Percentiles rank a stretch among this genome's conserved stretches.
These are phyloP conservation scores for Beauveria sp. DNA, from an alignment of 2,329 filamentous ascomycete species.

Conservation along the genomic window DNA sequence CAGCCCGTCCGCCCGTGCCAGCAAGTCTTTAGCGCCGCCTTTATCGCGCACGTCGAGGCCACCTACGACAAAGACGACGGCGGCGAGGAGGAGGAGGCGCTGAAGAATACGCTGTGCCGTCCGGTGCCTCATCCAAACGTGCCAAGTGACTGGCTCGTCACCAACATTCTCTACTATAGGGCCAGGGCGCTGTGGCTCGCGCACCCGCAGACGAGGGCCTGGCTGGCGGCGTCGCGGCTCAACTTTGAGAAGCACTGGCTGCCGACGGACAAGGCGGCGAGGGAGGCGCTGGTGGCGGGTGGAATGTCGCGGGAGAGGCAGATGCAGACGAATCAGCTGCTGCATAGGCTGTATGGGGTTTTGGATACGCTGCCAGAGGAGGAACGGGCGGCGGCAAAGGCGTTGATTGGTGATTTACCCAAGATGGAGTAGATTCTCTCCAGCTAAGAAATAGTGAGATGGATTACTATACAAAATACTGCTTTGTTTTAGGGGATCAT, in stretches of 20 bases:
- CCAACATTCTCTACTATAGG: not conserved
- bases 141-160: not conserved
- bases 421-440: not conserved
- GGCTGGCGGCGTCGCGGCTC: not conserved
- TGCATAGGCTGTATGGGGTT: not conserved
- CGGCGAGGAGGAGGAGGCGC: not conserved
- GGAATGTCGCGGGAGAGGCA: not conserved
- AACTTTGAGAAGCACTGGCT: not conserved
- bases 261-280: not conserved
- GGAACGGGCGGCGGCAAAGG: not conserved
- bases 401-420: not conserved
- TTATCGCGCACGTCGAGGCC: conserved; percentile 7
- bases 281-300: not conserved
- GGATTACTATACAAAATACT: too few relatives aligned
- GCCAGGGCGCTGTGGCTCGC: not conserved
- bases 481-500: too few relatives aligned
- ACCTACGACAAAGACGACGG: not conserved
- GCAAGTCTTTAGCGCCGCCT: conserved; percentile 4
- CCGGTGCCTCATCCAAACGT: not conserved
- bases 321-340: not conserved
- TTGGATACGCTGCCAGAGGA: not conserved
- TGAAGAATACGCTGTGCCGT: not conserved
- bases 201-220: not conserved
- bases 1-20: conserved; percentile 4
- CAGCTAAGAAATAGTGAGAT: not conserved